Evolutionary conservation across 2,329 filamentous ascomycete species (phyloP).

Genomic region (Scytalidium lignicola): DNA sequence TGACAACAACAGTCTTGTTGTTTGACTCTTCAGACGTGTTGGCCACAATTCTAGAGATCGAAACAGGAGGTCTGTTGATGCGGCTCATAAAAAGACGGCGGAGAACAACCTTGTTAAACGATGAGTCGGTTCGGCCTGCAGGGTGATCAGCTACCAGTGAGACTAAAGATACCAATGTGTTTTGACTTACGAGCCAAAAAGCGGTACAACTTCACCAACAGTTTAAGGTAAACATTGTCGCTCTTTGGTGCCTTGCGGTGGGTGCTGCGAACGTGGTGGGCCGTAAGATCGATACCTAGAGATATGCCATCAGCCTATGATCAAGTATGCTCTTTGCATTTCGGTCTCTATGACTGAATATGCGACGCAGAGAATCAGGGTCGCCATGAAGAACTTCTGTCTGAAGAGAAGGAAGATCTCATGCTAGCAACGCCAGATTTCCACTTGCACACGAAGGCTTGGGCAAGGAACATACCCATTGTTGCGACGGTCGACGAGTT

Average conservation of each 20-base stretch:
- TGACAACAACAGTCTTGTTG: conserved; percentile 86
- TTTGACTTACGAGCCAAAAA: conserved; percentile 87
- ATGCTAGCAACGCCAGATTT: conserved; percentile 17
- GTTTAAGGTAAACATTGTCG: conserved; percentile 96
- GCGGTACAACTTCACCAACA: conserved; percentile 97
- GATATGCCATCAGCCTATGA: conserved; percentile 53
- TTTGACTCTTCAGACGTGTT: conserved; percentile 60
- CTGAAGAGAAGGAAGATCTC: conserved; percentile 11
- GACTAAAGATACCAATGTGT: neutral
- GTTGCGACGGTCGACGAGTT: conserved; percentile 26
- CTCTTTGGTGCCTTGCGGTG: conserved; percentile 96
- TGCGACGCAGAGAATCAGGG: conserved; percentile 26
- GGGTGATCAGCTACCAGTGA: neutral
- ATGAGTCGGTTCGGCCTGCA: conserved; percentile 85
- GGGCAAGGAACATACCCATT: conserved; percentile 31
- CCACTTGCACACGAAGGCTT: conserved; percentile 32
- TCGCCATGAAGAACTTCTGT: conserved; percentile 11
- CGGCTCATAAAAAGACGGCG: conserved; percentile 97
- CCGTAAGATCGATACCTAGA: conserved; percentile 67
- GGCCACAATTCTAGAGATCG: conserved; percentile 80
- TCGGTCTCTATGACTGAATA: conserved; percentile 28
- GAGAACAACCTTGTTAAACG: conserved; percentile 99
- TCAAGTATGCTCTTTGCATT: conserved; percentile 57
- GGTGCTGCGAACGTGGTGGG: conserved; percentile 63
- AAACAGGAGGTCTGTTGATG: conserved; percentile 95